phyloP scores from a whole-genome alignment of 2,329 filamentous ascomycete genomes.

The Phaeosphaeria sp. region DNA sequence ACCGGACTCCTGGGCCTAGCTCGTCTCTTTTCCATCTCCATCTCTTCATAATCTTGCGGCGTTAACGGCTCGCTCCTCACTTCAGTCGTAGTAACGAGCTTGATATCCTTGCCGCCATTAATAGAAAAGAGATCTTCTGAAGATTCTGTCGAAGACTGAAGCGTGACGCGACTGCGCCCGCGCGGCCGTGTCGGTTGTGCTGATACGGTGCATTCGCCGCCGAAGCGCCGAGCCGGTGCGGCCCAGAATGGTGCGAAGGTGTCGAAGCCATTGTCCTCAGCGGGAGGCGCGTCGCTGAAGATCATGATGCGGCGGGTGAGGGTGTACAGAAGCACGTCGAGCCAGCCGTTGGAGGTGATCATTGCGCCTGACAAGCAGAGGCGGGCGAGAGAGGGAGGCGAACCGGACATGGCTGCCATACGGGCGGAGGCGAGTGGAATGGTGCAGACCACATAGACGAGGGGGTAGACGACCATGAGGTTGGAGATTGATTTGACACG shows the following conservation, averaged over 20 bases:
- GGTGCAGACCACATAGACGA: constrained; percentile 74
- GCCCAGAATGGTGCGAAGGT: constrained; percentile 45
- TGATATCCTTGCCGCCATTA: constrained; percentile 40
- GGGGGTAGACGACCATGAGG: constrained; percentile 70
- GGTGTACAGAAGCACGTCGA: constrained; percentile 65
- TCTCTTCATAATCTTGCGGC: constrained; percentile 42
- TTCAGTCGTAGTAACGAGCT: constrained; percentile 43
- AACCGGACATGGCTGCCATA: constrained; percentile 67
- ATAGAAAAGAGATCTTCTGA: constrained; percentile 33
- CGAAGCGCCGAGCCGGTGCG: constrained; percentile 46
- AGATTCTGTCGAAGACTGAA: constrained; percentile 27
- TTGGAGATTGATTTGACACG: constrained; percentile 53
- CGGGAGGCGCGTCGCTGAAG: constrained; percentile 55
- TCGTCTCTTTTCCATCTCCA: constrained; percentile 33
- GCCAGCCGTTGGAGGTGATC: constrained; percentile 65
- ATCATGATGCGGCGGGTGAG: constrained; percentile 63
- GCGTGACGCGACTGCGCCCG: constrained; percentile 23
- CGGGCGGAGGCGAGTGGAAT: constrained; percentile 69
- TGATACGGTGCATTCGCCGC: constrained; percentile 55
- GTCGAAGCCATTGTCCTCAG: constrained; percentile 45
- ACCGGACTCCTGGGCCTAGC: constrained; percentile 34
- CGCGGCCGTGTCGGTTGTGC: constrained; percentile 18
- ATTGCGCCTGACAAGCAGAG: constrained; percentile 62
- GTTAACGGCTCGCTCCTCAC: constrained; percentile 41
- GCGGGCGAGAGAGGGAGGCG: constrained; percentile 52